Evolutionary conservation across 1,139 yeast species (phyloP), one percentile per base, ranked within the genome.

Genomic region (Kodamaea ohmeri): DNA sequence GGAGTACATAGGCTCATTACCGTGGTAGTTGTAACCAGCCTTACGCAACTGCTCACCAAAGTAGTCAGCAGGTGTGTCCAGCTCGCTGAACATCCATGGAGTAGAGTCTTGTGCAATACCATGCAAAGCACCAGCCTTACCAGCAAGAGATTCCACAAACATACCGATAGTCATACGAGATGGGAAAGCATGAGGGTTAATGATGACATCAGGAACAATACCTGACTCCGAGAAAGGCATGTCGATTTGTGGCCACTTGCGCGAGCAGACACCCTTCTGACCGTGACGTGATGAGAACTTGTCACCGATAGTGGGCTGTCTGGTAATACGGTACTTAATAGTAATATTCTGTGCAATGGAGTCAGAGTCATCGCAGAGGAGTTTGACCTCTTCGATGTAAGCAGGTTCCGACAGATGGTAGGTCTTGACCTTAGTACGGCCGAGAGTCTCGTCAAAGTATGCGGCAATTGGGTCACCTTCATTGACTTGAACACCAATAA

Each of bases 141-240:
- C 98, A 12, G 98, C 98, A 46, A 92, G 69, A 41, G 95, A 84
- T 66, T 92, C 99, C 36, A 92, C 97, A 68, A 92, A 92, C 98
- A 92, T 92, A 71, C 98, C 99, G 64, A 92, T 92, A 17, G 99
- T 92, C 99, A 92, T 92, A 74, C 98, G 95, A 39, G 97, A 90
- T 51, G 98, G 98, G 90, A 92, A 92, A 50, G 97, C 98, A 61
- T 92, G 98, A 3, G 98, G 98, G 60, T 92, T 92, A 56, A 92
- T 92, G 56, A 92, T 92, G 50, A 92, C 87, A 67, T 92, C 98
- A 1, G 98, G 98, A 61, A 87, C 96, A 46, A 92, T 90, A 55
- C 98, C 98, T 25, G 85, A 71, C 66, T 92, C 98, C 48, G 89
- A 79, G 67, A 92, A 92, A 43, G 99, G 99, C 96, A 92, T 83